Conservation (phyloP, 768 basidiomycete species). For the Rhizopogon sp. region DNA sequence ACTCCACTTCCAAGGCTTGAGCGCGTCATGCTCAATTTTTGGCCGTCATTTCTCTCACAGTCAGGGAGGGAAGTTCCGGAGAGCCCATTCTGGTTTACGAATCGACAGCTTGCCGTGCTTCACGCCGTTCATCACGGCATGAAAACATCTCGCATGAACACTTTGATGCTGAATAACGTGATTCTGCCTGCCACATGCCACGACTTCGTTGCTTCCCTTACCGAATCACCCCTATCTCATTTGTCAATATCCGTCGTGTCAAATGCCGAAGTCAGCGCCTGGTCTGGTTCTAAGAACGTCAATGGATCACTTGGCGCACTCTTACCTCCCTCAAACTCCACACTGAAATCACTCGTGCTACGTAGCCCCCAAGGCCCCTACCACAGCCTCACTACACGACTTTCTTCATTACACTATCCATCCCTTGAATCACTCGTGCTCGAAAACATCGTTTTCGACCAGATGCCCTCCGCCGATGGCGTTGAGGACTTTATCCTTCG, state of each 20-base stretch:
- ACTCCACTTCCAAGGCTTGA: slow-evolving; percentile 15
- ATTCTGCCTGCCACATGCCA: slow-evolving; percentile 18
- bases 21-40: slow-evolving; percentile 23
- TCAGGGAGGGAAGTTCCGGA: slow-evolving; percentile 17
- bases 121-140: slow-evolving; percentile 20
- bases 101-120: slow-evolving; percentile 20
- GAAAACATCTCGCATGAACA: slow-evolving; percentile 12
- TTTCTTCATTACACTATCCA: slow-evolving; percentile 17
- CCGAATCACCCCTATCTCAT: slow-evolving; percentile 21
- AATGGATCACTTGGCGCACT: slow-evolving; percentile 21
- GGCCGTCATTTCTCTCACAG: slow-evolving; percentile 24
- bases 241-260: slow-evolving; percentile 26
- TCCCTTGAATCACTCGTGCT: slow-evolving; percentile 22
- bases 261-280: slow-evolving; percentile 22
- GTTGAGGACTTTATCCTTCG: slow-evolving; percentile 26
- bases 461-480: slow-evolving; percentile 12
- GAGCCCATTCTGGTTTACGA: slow-evolving; percentile 26
- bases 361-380: slow-evolving; percentile 23
- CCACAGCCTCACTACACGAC: slow-evolving; percentile 20
- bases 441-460: slow-evolving; percentile 25
- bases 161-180: slow-evolving; percentile 20
- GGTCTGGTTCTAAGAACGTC: slow-evolving; percentile 25
- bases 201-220: slow-evolving; percentile 21
- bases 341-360: slow-evolving; percentile 18
- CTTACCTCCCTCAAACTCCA: slow-evolving; percentile 15